These are phyloP conservation scores for Backusella tarrabulga DNA, from an alignment of 192 early-diverging fungal species.

Conservation along the genomic window DNA sequence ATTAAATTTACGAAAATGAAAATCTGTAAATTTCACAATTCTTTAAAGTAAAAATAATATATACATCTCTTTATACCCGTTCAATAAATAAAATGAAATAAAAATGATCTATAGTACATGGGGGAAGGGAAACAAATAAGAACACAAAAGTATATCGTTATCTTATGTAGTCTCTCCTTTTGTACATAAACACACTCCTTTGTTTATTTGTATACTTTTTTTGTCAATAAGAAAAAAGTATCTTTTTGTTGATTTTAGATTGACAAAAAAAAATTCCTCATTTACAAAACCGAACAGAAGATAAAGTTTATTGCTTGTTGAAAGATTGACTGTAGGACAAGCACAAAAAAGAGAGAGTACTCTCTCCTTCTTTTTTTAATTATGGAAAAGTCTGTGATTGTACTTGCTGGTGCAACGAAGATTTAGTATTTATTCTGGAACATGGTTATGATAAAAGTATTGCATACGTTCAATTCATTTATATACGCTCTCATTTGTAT, in stretches of 20 bases:
- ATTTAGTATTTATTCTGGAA: background rate
- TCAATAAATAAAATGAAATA: background rate
- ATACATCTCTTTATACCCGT: too few relatives aligned
- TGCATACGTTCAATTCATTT: background rate
- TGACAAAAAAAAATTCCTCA: background rate
- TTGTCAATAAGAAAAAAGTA: background rate
- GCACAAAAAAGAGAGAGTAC: background rate
- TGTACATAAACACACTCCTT: background rate
- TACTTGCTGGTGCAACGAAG: background rate
- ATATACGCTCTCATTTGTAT: background rate
- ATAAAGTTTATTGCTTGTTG: background rate
- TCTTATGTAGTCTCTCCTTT: background rate
- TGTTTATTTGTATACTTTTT: background rate
- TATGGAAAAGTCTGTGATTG: conserved; percentile 4
- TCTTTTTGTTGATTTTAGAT: background rate
- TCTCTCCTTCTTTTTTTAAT: background rate
- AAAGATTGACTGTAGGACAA: background rate
- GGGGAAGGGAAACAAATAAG: background rate
- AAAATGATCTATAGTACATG: background rate
- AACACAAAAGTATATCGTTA: background rate
- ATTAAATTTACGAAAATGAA: background rate
- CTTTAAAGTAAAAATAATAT: background rate
- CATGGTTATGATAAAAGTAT: background rate
- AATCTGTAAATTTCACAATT: background rate
- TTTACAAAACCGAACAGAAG: background rate